Conservation (phyloP, 371 early-diverging fungal species). For the Lichtheimia hyalospora region DNA sequence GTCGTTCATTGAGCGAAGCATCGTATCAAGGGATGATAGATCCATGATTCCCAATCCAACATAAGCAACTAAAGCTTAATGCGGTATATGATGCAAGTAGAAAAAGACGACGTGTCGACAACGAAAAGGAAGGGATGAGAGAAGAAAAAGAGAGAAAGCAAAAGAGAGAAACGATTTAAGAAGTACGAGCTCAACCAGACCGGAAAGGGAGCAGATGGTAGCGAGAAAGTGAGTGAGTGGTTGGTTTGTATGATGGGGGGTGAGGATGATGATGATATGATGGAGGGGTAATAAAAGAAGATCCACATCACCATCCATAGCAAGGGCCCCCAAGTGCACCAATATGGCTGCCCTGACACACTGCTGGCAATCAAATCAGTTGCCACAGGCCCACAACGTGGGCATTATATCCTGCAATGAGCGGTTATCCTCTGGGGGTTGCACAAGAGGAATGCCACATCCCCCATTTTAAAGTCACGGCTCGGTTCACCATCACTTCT, state of each 20-base stretch:
- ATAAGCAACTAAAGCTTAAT: not conserved
- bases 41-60: conserved; percentile 1
- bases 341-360: not conserved
- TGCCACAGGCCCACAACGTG: conserved; percentile 21
- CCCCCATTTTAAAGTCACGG: conserved; percentile 4
- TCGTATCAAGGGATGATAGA: conserved; percentile 1
- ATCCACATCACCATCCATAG: conserved; percentile 5
- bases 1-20: not conserved
- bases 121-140: not conserved
- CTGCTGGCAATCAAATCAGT: conserved; percentile 13
- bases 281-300: not conserved
- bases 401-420: conserved; percentile 22
- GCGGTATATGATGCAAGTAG: too few relatives aligned
- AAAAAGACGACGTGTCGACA: too few relatives aligned
- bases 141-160: conserved; percentile 5
- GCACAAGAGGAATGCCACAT: conserved; percentile 11
- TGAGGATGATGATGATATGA: not conserved
- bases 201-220: not conserved
- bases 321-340: not conserved
- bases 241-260: not conserved
- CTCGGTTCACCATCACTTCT: conserved; percentile 2
- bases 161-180: conserved; percentile 1
- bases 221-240: not conserved
- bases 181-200: conserved; percentile 1
- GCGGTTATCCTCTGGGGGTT: conserved; percentile 9